Conservation (phyloP, 768 basidiomycete species). For the Lentinus brumalis region DNA sequence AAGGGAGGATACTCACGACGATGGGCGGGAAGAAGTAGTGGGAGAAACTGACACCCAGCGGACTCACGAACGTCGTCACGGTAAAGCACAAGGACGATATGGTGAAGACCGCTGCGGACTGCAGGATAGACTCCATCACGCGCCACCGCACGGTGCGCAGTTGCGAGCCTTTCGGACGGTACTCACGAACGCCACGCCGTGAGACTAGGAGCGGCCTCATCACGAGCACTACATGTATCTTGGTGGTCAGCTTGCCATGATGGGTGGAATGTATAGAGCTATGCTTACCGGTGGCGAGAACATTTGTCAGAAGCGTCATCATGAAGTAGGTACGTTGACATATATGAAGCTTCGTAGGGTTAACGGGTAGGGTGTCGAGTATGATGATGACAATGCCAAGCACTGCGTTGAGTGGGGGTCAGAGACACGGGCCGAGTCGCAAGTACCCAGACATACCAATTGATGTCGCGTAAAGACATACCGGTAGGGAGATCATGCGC, state of each 20-base stretch:
- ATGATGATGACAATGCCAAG: background rate
- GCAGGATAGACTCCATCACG: background rate
- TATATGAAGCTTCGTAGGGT: background rate
- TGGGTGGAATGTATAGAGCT: background rate
- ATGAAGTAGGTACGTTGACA: background rate
- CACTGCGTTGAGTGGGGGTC: background rate
- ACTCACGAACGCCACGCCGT: background rate
- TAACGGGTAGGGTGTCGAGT: background rate
- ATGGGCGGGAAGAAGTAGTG: background rate
- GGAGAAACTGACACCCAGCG: background rate
- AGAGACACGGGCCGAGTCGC: background rate
- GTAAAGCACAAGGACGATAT: background rate
- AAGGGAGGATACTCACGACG: background rate
- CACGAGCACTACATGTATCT: background rate
- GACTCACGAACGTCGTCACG: background rate
- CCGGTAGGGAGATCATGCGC: background rate
- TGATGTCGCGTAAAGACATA: background rate
- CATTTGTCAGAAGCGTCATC: background rate
- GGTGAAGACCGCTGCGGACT: constrained; percentile 1
- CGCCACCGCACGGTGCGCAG: background rate
- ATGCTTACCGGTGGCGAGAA: background rate
- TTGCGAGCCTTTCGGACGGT: background rate
- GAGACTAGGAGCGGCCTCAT: background rate
- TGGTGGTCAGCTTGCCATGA: background rate
- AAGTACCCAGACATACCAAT: background rate